Conservation (phyloP, 768 basidiomycete genomes). For the Inosperma sp. region DNA sequence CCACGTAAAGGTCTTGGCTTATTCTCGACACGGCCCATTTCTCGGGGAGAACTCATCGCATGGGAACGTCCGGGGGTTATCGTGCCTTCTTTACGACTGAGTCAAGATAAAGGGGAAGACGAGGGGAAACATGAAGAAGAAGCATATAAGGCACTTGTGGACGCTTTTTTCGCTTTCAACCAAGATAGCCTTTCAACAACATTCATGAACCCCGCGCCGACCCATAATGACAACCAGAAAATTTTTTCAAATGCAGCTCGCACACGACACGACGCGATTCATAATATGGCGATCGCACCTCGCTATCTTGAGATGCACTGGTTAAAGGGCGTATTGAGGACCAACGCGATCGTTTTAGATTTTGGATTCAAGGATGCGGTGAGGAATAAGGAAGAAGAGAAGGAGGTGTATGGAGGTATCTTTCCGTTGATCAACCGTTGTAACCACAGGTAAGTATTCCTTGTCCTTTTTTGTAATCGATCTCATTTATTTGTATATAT, state of each 20-base stretch:
- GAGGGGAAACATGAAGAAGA: slow-evolving; percentile 24
- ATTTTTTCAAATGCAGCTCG: slow-evolving; percentile 3
- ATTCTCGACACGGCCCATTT: slow-evolving; percentile 33
- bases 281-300: slow-evolving; percentile 1
- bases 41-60: slow-evolving; percentile 32
- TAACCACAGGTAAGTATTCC: slow-evolving; percentile 38
- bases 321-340: slow-evolving; percentile 42
- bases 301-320: slow-evolving; percentile 24
- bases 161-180: too few relatives aligned
- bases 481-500: neutral
- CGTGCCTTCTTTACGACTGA: slow-evolving; percentile 28
- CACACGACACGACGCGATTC: neutral
- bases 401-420: slow-evolving; percentile 37
- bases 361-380: slow-evolving; percentile 22
- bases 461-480: neutral
- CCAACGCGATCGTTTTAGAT: slow-evolving; percentile 39
- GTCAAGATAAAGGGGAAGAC: slow-evolving; percentile 26
- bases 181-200: too few relatives aligned
- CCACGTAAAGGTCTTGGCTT: slow-evolving; percentile 36
- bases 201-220: neutral
- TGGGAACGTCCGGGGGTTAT: slow-evolving; percentile 40
- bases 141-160: slow-evolving; percentile 31
- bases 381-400: slow-evolving; percentile 15
- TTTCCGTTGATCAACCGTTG: slow-evolving; percentile 40
- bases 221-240: neutral